Base-by-base conservation (phyloP, 768 basidiomycete genomes). In the Tylopilus intermedius region DNA sequence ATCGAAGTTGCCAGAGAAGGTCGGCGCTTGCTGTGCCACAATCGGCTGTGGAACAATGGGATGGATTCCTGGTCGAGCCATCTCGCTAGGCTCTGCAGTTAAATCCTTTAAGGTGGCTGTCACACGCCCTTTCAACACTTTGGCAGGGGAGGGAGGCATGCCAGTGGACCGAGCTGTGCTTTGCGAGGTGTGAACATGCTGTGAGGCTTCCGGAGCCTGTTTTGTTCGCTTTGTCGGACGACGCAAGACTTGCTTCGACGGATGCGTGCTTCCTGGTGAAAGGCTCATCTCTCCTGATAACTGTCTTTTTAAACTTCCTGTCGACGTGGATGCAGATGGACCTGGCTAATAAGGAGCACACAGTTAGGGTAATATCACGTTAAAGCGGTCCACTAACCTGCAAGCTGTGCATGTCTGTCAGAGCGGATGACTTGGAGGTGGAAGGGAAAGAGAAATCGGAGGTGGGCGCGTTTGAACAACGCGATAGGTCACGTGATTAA, bases 1-100 rank as follows among this genome's bases (percentile, higher is more conserved):
- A 60, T 74, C 74, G 40, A 75, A 73, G 39, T 67, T 74, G 5
- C 74, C 73, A 7, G 64, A 61, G 22, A 69, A 58, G 9, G 45
- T 41, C 2, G 61, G 62, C 10, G 45, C 18, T n/a, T 33, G 53
- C 3, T 51, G 41, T 30, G 55, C 13, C n/a, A 46, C n/a, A 33
- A 10, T 26, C 11, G 49, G 55, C 38, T 61, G 58, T 2, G 45
- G 35, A 13, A 56, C 18, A 1, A 51, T 8, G 27, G 58, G 55
- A 5, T 62, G 51, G 35, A 49, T 21, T 18, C 30, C 45, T 7
- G 51, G 47, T 37, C 47, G 47, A 29, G 0, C 44, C 30, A 50
- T 35, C 9, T 45, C 50, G 35, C 22, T 21, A 24, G 37, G 14
- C n/a, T 55, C 50, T 15, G 40, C 22, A 8, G 24, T 41, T 33